Evolutionary conservation across 441 rosid species (phyloP).

Genomic region (Eruca vesicaria): DNA sequence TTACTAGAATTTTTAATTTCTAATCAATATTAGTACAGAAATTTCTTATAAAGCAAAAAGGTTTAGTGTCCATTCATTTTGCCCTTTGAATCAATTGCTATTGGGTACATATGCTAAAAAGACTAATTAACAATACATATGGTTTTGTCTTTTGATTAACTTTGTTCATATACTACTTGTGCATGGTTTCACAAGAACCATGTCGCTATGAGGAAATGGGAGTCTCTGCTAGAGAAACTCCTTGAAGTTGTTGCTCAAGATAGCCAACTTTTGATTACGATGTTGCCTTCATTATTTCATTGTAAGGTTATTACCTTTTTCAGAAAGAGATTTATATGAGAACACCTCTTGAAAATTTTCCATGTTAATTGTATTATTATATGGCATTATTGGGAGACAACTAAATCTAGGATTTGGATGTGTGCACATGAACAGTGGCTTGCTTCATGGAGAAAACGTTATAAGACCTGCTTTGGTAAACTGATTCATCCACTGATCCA

Average conservation of each 20-base stretch:
- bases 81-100: no score
- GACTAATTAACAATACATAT: no score
- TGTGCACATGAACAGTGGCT: conserved; percentile 72
- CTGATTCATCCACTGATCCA: conserved; percentile 95
- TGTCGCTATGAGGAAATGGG: conserved; percentile 41
- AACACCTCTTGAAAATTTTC: background rate
- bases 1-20: no score
- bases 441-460: conserved; percentile 59
- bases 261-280: conserved; percentile 79
- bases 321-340: background rate
- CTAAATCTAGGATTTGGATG: conserved; percentile 38
- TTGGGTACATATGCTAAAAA: no score
- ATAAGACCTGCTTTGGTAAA: conserved; percentile 59
- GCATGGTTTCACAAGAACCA: conserved; percentile 53
- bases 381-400: background rate
- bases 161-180: conserved; percentile 27
- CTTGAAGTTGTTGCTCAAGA: conserved; percentile 88
- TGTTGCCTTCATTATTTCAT: conserved; percentile 92
- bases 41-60: no score
- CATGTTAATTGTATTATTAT: background rate
- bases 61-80: no score
- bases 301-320: conserved; percentile 43
- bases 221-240: conserved; percentile 58
- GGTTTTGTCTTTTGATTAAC: background rate
- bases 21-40: no score